Evolutionary conservation across 768 basidiomycete genomes (phyloP), one percentile per base, ranked within the genome.

Genomic region (Holtermanniella nyarrowii): DNA sequence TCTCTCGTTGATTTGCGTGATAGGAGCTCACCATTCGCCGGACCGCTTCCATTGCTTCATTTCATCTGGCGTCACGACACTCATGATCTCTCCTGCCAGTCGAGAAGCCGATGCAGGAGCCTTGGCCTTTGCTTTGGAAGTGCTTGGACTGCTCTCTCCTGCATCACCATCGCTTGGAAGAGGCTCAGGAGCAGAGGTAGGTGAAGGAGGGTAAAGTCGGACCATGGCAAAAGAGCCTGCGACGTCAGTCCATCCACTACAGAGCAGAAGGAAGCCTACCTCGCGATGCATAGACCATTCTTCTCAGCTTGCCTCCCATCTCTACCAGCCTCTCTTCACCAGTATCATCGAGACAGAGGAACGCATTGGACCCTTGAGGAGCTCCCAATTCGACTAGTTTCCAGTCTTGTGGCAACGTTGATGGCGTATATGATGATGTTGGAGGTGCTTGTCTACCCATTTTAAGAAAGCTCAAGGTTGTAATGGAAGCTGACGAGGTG

Each of bases 1-100:
- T n/a, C n/a, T n/a, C n/a, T n/a, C n/a, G n/a, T n/a, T n/a, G n/a
- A n/a, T n/a, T n/a, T n/a, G n/a, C n/a, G n/a, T n/a, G n/a, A n/a
- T n/a, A n/a, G n/a, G n/a, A n/a, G 60, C 63, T 42, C n/a, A 65
- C 63, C 63, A 65, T 25, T 57, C 56, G 5, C 63, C 63, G 42
- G 50, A 26, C 46, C 58, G 53, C 50, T 62, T 65, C 53, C 53
- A 65, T 26, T 44, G 54, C 49, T 59, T 62, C 41, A 66, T 57
- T 53, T 69, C 58, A n/a, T 56, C 49, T 43, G 53, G 48, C 26
- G 52, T 48, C 27, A 65, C 20, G 11, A 65, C 50, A 50, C 48
- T 40, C 3, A 64, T 37, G 27, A 60, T 57, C 50, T 63, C 59
- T 21, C 67, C 57, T n/a, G 53, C 51, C 12, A 65, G 26, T 40